Evolutionary conservation across 1,284 basidiomycete genomes (phyloP), one percentile per base, ranked within the genome.

Genomic region (Puccinia polysora): DNA sequence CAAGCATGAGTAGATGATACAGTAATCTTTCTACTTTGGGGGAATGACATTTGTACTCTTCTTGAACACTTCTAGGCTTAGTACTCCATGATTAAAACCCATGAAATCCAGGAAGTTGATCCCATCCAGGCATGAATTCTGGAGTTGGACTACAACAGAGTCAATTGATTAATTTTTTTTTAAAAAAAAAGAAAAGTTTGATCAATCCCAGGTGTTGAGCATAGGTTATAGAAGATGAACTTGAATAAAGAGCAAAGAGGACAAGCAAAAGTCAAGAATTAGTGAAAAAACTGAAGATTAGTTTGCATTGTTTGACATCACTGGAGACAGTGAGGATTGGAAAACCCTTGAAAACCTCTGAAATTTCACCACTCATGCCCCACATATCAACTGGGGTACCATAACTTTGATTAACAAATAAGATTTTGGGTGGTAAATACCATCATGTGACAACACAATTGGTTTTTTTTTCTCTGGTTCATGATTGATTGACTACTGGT

Each of bases 371-470:
- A 7, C 94, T 96, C 63, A 97, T 87, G n/a, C 94, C 93, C 96
- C 95, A 99, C 79, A 98, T 88, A 80, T 99, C 95, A 62, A 99
- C 89, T 75, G 93, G 90, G 0, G 91, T 90, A 3, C 91, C 91
- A 78, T 98, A 98, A 75, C 89, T 76, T 59, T 87, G 84, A 40
- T 91, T 89, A 49, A 94, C 94, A 4, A 97, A 84, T 18, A 98
- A 82, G 1, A 99, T 83, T 82, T 99, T 96, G 0, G 96, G 95
- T 4, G 96, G 94, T 34, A 95, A 86, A 79, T 98, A 98, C 95
- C 96, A 98, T 53, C 94, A 83, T 8, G 95, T 98, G n/a, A 98
- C 95, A 30, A 98, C 96, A 81, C 92, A 96, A 77, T 95, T 95
- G 1, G 96, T 99, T 79, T 97, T 97, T 79, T 88, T n/a, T n/a